Percentiles rank a stretch among this genome's conserved stretches.
These are phyloP conservation scores for Leptodontidium sp. DNA, from an alignment of 2,329 filamentous ascomycete species.

Conservation along the genomic window DNA sequence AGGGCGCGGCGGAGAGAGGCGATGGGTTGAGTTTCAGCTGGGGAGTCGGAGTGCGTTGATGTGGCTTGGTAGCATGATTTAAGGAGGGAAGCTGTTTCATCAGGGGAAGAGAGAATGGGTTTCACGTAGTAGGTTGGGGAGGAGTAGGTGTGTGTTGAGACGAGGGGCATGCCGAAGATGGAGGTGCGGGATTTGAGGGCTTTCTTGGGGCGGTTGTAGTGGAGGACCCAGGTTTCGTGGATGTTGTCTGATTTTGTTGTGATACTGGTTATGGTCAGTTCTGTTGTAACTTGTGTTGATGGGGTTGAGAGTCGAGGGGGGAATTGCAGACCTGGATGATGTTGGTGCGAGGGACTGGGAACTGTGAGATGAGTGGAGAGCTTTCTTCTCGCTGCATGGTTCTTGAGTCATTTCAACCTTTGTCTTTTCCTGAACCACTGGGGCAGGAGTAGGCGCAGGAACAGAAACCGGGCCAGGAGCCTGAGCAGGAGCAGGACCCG, in stretches of 20 bases:
- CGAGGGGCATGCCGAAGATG: slow-evolving; percentile 26
- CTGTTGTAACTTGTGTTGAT: not conserved
- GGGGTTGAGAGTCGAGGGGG: not conserved
- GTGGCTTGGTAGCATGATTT: not conserved
- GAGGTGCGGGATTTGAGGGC: slow-evolving; percentile 18
- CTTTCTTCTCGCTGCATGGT: not conserved
- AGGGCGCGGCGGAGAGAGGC: slow-evolving; percentile 14
- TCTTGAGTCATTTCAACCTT: not conserved
- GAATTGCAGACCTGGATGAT: slow-evolving; percentile 1
- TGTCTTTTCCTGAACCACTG: not conserved
- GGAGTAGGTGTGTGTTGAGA: slow-evolving; percentile 22
- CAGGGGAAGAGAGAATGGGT: slow-evolving; percentile 20
- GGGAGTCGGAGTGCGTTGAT: not conserved
- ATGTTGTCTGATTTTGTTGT: slow-evolving; percentile 18
- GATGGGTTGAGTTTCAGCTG: not conserved
- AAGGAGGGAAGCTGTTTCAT: slow-evolving; percentile 22
- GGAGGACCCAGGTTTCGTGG: slow-evolving; percentile 32
- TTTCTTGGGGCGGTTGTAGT: slow-evolving; percentile 25
- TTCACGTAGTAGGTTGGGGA: slow-evolving; percentile 30
- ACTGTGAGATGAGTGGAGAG: slow-evolving; percentile 16
- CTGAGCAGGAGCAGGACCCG: not conserved
- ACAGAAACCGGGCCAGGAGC: not conserved
- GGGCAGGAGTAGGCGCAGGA: not conserved
- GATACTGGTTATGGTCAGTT: not conserved
- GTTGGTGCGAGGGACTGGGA: slow-evolving; percentile 22